Conservation (phyloP, 768 basidiomycete genomes). For the Cytidiella melzeri region DNA sequence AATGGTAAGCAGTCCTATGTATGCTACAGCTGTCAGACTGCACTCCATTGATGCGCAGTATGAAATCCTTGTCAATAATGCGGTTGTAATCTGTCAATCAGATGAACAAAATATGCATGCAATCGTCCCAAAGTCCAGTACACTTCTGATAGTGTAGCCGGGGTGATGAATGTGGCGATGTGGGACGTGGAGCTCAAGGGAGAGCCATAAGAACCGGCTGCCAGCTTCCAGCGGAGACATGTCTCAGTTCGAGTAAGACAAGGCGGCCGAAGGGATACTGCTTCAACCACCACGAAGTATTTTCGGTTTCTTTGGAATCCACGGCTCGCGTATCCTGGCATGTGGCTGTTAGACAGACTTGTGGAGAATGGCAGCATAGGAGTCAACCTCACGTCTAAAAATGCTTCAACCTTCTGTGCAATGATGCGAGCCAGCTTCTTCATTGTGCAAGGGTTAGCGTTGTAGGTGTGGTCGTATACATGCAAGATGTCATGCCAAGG, state of each 20-base stretch:
- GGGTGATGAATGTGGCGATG: no score
- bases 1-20: no score
- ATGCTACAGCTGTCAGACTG: no score
- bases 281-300: not conserved
- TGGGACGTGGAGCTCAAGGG: no score
- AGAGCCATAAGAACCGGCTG: not conserved
- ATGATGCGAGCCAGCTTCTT: conserved; percentile 6
- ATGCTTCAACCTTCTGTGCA: not conserved
- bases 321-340: no score
- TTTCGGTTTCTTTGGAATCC: no score
- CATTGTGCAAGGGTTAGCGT: not conserved
- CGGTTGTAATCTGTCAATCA: no score
- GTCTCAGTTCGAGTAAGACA: not conserved
- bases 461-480: conserved; percentile 1
- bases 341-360: not conserved
- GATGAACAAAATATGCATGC: no score
- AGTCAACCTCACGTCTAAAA: not conserved
- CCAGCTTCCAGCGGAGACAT: not conserved
- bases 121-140: no score
- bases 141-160: no score
- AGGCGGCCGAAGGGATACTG: not conserved
- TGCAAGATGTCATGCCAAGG: not conserved
- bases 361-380: not conserved
- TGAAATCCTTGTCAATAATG: no score
- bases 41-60: no score